Evolutionary conservation across 805 yeast genomes (phyloP), one percentile per base, ranked within the genome.

Genomic region (Cyberlindnera veronae): DNA sequence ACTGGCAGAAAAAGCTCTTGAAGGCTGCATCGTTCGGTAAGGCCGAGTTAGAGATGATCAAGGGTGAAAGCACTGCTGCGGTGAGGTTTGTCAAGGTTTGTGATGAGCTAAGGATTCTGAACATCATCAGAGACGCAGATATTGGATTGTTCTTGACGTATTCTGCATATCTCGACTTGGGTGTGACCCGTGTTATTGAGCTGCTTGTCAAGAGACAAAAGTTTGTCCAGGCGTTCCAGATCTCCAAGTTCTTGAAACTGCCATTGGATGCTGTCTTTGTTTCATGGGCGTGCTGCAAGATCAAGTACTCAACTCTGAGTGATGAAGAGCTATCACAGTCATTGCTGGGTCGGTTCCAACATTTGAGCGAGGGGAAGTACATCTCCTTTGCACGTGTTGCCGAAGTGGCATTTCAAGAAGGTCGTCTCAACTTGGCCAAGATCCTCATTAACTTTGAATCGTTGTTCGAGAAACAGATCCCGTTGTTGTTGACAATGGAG

Each of bases 11-110:
- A 58, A 76, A 75, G 36, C 64, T 91, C 9, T 62, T 93, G 28
- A 72, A 78, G 38, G 95, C 96, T 2, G 95, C 90, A 0, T 69
- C 85, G 0, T 86, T 90, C 63, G 99, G 97, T 1, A 93, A 91
- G 51, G 71, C 85, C 0, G 52, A 53, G 14, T 24, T 50, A 55
- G 73, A 29, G 56, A 72, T 32, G 76, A 28, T 17, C 10, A 27
- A 36, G 16, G 38, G 33, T 13, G 30, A 43, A n/a, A 20, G 20
- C 4, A 35, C 54, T 68, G 89, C 3, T 76, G 76, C 42, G 63
- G 68, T 39, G 9, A 40, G 39, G 33, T 87, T 83, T 51, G 75
- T 87, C 3, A 68, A 69, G n/a, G 74, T 78, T 3, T 70, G 90
- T 45, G 72, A 81, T 50, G 66, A 65, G 26, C 53, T 88, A 17